Evolutionary conservation across 1,284 basidiomycete species (phyloP), one percentile per base, ranked within the genome.

Genomic region (Erythrobasidium hasegawianum): DNA sequence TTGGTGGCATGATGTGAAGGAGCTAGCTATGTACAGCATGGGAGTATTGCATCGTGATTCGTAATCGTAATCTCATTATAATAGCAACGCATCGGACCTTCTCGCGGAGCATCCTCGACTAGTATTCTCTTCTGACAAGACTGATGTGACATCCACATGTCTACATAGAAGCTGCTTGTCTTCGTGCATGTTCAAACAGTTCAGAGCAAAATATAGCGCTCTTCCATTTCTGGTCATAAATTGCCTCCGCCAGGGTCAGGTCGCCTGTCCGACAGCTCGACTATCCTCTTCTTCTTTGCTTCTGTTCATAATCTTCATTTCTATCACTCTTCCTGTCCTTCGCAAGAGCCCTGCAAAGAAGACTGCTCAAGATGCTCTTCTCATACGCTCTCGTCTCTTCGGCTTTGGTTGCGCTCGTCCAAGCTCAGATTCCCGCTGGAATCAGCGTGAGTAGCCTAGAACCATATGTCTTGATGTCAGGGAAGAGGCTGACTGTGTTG

Each of bases 1-100:
- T 65, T 43, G 62, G 62, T 38, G 62, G 62, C 2, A 65, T 65
- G 62, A 65, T 65, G 62, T 65, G 22, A 29, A 27, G 13, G 1
- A 39, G 13, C 10, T n/a, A n/a, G 8, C 7, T 24, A 5, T n/a
- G n/a, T n/a, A n/a, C n/a, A n/a, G 43, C 16, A 47, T 5, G 8
- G 43, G 8, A 47, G 16, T 47, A 24, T 47, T 5, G 43, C 43
- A 47, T 47, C 43, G 43, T 5, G 8, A 7, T 14, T 16, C 27
- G 41, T 14, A 22, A 50, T 26, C 22, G 5, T 26, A 59, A 13
- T 57, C 16, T 41, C n/a, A n/a, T n/a, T n/a, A n/a, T n/a, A n/a
- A n/a, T n/a, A n/a, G n/a, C n/a, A n/a, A n/a, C n/a, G n/a, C n/a
- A n/a, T n/a, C n/a, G n/a, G n/a, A n/a, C n/a, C n/a, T n/a, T n/a